Conservation (phyloP, 2,329 filamentous ascomycete species). For the Bipolaris oryzae region DNA sequence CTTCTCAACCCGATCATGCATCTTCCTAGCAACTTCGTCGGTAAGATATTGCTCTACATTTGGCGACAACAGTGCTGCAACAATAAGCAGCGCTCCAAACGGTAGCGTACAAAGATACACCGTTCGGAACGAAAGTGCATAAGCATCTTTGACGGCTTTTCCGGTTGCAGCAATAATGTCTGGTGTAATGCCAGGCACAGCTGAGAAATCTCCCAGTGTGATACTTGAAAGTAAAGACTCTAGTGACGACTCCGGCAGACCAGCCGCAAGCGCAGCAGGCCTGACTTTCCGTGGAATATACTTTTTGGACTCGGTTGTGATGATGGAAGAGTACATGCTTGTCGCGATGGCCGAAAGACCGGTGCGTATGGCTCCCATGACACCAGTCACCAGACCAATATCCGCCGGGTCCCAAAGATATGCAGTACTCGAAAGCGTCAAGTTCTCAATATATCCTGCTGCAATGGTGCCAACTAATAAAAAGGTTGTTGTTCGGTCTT, state of each 20-base stretch:
- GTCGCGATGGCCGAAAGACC: conserved; percentile 32
- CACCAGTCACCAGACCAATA: conserved; percentile 41
- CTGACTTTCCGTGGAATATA: conserved; percentile 37
- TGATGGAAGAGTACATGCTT: conserved; percentile 41
- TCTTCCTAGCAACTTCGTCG: conserved; percentile 53
- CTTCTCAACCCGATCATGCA: conserved; percentile 40
- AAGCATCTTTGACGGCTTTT: conserved; percentile 49
- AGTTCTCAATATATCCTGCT: conserved; percentile 42
- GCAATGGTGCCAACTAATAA: conserved; percentile 35
- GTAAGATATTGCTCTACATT: conserved; percentile 54
- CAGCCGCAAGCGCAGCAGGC: conserved; percentile 32
- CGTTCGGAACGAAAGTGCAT: conserved; percentile 52
- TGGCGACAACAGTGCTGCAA: conserved; percentile 49
- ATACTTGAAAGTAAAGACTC: conserved; percentile 32
- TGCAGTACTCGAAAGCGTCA: conserved; percentile 34
- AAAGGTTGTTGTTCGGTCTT: conserved; percentile 27
- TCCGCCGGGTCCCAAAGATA: conserved; percentile 42
- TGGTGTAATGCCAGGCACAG: conserved; percentile 34
- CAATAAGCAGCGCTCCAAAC: conserved; percentile 46
- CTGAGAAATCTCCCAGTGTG: conserved; percentile 28
- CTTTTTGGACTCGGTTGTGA: conserved; percentile 34
- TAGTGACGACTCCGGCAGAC: conserved; percentile 31
- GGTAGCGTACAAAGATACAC: conserved; percentile 54
- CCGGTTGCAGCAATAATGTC: conserved; percentile 40
- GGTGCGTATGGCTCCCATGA: conserved; percentile 39